Conservation (phyloP, 192 early-diverging fungal species). For the Pecoramyces ruminantium region DNA sequence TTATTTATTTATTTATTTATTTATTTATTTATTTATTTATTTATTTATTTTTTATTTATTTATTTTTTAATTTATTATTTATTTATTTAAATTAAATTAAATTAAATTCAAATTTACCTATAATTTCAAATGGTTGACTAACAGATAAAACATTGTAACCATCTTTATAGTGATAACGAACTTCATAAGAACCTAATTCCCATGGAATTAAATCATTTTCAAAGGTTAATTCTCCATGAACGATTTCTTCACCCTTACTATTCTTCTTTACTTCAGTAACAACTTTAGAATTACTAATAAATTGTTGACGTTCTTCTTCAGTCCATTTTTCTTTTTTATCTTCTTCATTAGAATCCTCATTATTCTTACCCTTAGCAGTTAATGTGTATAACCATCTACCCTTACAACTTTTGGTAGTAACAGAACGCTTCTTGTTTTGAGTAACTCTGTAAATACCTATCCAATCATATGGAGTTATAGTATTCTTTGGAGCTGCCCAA, state of each 20-base stretch:
- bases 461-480: slow-evolving; percentile 65
- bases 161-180: slow-evolving; percentile 78
- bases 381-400: slow-evolving; percentile 47
- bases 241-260: slow-evolving; percentile 3
- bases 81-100: too few relatives aligned
- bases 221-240: slow-evolving; percentile 43
- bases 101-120: background rate
- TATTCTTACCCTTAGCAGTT: slow-evolving; percentile 16
- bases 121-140: slow-evolving; percentile 66
- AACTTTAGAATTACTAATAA: background rate
- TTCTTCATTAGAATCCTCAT: background rate
- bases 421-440: slow-evolving; percentile 49
- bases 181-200: slow-evolving; percentile 74
- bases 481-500: slow-evolving; percentile 59
- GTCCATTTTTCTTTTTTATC: background rate
- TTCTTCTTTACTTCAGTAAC: background rate
- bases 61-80: too few relatives aligned
- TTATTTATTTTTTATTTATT: too few relatives aligned
- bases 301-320: slow-evolving; percentile 1
- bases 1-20: too few relatives aligned
- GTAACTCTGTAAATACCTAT: slow-evolving; percentile 75
- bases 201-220: slow-evolving; percentile 56
- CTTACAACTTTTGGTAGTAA: slow-evolving; percentile 62
- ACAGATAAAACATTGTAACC: slow-evolving; percentile 64
- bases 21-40: too few relatives aligned